These are phyloP conservation scores for Saccharomyces hybrid DNA, from an alignment of 1,139 yeast species.

Conservation along the genomic window DNA sequence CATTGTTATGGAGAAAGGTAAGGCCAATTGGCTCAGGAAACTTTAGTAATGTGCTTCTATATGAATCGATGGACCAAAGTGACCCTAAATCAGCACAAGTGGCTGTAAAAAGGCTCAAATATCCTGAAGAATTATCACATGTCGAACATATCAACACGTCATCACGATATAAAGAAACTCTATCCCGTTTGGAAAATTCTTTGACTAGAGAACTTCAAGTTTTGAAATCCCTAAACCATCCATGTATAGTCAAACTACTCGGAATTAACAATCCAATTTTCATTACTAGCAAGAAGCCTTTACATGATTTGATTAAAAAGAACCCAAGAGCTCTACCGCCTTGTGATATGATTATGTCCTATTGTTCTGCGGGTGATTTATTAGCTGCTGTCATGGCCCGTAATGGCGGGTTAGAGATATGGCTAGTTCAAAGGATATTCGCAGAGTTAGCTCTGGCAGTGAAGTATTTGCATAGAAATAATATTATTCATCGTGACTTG, in stretches of 20 bases:
- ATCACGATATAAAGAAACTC: constrained; percentile 30
- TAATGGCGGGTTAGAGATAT: constrained; percentile 37
- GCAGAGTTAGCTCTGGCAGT: constrained; percentile 66
- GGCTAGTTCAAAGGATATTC: constrained; percentile 51
- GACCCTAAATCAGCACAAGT: constrained; percentile 20
- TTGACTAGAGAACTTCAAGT: constrained; percentile 69
- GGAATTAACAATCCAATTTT: constrained; percentile 31
- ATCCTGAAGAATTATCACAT: constrained; percentile 20
- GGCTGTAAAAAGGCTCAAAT: constrained; percentile 35
- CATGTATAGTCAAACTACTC: constrained; percentile 38
- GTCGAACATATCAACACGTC: constrained; percentile 13
- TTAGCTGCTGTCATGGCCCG: constrained; percentile 48
- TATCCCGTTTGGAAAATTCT: constrained; percentile 58
- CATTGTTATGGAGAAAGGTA: constrained; percentile 28
- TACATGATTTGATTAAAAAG: constrained; percentile 15
- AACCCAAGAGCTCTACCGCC: constrained; percentile 24
- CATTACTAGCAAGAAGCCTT: constrained; percentile 22
- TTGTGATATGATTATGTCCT: constrained; percentile 58
- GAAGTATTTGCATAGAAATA: constrained; percentile 55
- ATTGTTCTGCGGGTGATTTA: constrained; percentile 78
- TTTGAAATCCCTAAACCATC: constrained; percentile 40
- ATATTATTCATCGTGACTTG: constrained; percentile 79
- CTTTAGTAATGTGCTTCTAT: constrained; percentile 51
- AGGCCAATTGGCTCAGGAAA: constrained; percentile 49
- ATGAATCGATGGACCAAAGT: constrained; percentile 26